These are phyloP conservation scores for Heliamphora pulchella DNA, from an alignment of 179 eudicot genomes.

Conservation along the genomic window DNA sequence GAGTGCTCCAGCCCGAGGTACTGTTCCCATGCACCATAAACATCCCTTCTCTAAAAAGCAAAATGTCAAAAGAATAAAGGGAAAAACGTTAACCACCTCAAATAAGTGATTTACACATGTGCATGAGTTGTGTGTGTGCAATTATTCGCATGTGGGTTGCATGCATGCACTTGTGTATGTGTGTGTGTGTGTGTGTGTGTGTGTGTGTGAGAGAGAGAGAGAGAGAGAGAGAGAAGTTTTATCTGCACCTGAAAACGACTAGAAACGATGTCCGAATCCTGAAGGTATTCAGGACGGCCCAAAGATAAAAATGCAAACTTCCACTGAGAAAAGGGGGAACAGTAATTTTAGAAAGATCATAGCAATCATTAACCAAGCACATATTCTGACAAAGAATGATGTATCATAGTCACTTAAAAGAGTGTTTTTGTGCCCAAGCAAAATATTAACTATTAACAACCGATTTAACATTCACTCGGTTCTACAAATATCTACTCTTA, in stretches of 20 bases:
- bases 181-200: background rate
- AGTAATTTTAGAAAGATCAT: background rate
- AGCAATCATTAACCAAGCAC: background rate
- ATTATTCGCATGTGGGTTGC: too few relatives aligned
- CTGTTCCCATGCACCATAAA: slow-evolving; percentile 98
- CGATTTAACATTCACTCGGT: too few relatives aligned
- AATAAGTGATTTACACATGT: background rate
- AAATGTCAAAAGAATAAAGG: background rate
- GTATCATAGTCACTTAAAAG: too few relatives aligned
- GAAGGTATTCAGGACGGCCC: slow-evolving; percentile 86
- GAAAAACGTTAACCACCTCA: slow-evolving; percentile 6
- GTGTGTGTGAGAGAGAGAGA: background rate
- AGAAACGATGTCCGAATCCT: slow-evolving; percentile 70
- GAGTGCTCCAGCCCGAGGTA: slow-evolving; percentile 90
- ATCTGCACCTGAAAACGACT: slow-evolving; percentile 73
- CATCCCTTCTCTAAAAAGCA: slow-evolving; percentile 62
- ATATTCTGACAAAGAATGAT: background rate
- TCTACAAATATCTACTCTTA: too few relatives aligned
- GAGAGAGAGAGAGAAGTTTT: background rate
- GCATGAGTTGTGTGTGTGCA: too few relatives aligned
- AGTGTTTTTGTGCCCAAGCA: background rate
- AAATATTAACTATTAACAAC: too few relatives aligned
- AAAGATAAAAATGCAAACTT: slow-evolving; percentile 79
- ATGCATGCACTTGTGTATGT: background rate
- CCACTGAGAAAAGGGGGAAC: slow-evolving; percentile 49